Evolutionary conservation across 257 asterid genomes (phyloP).

Genomic region (Gynochthodes officinalis): DNA sequence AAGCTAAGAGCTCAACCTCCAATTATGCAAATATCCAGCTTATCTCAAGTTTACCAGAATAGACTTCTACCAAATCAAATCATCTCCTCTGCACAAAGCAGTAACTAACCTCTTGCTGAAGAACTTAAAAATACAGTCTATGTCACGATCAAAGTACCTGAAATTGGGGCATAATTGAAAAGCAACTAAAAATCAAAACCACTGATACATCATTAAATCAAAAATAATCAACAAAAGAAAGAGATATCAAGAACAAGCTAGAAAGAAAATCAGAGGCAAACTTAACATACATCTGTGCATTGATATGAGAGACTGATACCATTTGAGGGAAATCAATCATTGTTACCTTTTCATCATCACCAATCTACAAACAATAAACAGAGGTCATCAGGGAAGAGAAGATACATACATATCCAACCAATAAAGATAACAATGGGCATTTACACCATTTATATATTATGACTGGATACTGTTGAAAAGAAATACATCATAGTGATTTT

Average conservation of each 20-base stretch:
- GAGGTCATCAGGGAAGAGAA: slow-evolving; percentile 1
- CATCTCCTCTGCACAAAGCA: neutral
- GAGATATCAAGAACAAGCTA: neutral
- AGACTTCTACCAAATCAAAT: slow-evolving; percentile 4
- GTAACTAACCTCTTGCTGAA: slow-evolving; percentile 69
- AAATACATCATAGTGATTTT: neutral
- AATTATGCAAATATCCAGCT: neutral
- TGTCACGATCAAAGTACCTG: slow-evolving; percentile 96
- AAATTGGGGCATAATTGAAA: slow-evolving; percentile 7
- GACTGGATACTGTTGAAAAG: neutral
- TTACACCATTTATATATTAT: neutral
- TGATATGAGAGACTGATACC: slow-evolving; percentile 92
- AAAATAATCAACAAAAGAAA: neutral
- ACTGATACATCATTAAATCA: neutral
- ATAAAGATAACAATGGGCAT: neutral
- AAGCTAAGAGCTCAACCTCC: slow-evolving; percentile 4
- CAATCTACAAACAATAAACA: slow-evolving; percentile 46
- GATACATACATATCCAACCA: neutral
- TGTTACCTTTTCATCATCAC: slow-evolving; percentile 90
- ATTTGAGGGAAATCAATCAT: slow-evolving; percentile 96
- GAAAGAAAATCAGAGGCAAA: slow-evolving; percentile 3
- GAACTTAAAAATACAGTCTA: slow-evolving; percentile 84
- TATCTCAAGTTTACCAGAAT: slow-evolving; percentile 5
- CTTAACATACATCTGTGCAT: slow-evolving; percentile 69
- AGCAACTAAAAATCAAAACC: neutral